phyloP scores from a whole-genome alignment of 2,329 filamentous ascomycete species.

The Exophiala mesophila region DNA sequence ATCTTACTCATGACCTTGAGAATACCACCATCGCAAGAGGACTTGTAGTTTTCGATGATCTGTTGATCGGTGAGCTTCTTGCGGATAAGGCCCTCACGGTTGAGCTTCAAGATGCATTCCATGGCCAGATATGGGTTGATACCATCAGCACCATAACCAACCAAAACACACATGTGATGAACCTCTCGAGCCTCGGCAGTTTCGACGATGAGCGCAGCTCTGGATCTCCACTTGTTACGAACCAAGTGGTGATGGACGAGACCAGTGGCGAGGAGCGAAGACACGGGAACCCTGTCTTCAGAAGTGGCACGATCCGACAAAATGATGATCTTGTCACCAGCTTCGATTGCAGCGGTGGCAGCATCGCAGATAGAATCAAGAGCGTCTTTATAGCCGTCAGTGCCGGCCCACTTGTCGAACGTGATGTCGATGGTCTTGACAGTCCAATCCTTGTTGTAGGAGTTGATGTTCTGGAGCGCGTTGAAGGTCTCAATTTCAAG shows the following conservation, averaged over 20 bases:
- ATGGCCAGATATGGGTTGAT: slow-evolving; percentile 93
- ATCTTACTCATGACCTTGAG: slow-evolving; percentile 99
- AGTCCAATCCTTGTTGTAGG: slow-evolving; percentile 72
- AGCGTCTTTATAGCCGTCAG: slow-evolving; percentile 78
- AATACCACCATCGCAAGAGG: slow-evolving; percentile 92
- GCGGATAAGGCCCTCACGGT: slow-evolving; percentile 85
- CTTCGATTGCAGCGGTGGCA: slow-evolving; percentile 76
- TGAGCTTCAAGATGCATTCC: slow-evolving; percentile 95
- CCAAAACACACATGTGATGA: slow-evolving; percentile 96
- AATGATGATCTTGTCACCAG: slow-evolving; percentile 77
- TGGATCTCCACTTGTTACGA: slow-evolving; percentile 89
- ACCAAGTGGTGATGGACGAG: slow-evolving; percentile 95
- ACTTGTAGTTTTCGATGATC: slow-evolving; percentile 92
- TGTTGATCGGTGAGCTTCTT: slow-evolving; percentile 78
- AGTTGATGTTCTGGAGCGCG: slow-evolving; percentile 70
- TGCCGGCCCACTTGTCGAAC: slow-evolving; percentile 78
- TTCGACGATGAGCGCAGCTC: slow-evolving; percentile 81
- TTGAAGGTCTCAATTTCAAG: slow-evolving; percentile 89
- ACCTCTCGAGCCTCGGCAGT: slow-evolving; percentile 95
- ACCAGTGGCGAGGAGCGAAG: slow-evolving; percentile 78
- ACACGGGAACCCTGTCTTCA: slow-evolving; percentile 76
- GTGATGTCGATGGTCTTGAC: slow-evolving; percentile 89
- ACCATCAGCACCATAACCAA: slow-evolving; percentile 91
- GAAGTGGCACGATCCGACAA: slow-evolving; percentile 85
- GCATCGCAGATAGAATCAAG: slow-evolving; percentile 85